These are phyloP conservation scores for Cordyceps farinosa DNA, from an alignment of 2,329 filamentous ascomycete species.

Conservation along the genomic window DNA sequence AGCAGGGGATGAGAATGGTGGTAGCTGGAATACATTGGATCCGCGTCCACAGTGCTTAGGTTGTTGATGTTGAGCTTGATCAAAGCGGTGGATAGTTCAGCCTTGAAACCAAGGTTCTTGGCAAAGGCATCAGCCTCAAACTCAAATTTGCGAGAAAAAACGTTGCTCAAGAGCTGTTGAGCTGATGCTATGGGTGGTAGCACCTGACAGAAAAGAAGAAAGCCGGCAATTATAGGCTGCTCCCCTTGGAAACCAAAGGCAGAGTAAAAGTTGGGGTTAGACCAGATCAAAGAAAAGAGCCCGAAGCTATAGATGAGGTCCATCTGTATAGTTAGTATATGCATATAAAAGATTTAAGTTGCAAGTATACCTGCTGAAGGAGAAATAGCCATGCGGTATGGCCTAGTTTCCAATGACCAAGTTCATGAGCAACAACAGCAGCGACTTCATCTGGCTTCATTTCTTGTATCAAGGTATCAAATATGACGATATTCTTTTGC, in stretches of 20 bases:
- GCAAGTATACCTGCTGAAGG: slow-evolving; percentile 59
- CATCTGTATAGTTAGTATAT: neutral
- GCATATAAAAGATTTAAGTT: too few relatives aligned
- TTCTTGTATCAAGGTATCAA: slow-evolving; percentile 96
- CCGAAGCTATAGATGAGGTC: slow-evolving; percentile 94
- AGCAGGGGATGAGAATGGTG: slow-evolving; percentile 98
- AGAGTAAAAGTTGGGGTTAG: slow-evolving; percentile 85
- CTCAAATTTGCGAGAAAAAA: slow-evolving; percentile 89
- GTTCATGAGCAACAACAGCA: slow-evolving; percentile 89
- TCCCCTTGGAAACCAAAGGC: slow-evolving; percentile 83
- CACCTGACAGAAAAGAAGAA: slow-evolving; percentile 94
- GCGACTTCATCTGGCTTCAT: slow-evolving; percentile 87
- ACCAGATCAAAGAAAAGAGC: slow-evolving; percentile 94
- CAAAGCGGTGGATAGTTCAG: slow-evolving; percentile 78
- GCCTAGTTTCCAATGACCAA: slow-evolving; percentile 94
- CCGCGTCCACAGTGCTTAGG: slow-evolving; percentile 95
- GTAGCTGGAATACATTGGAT: slow-evolving; percentile 97
- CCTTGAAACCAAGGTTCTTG: slow-evolving; percentile 73
- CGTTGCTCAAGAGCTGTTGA: slow-evolving; percentile 92
- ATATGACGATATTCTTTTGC: slow-evolving; percentile 99
- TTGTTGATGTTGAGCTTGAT: slow-evolving; percentile 99
- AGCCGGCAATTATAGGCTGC: slow-evolving; percentile 91
- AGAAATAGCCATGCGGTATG: slow-evolving; percentile 90
- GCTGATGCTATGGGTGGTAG: slow-evolving; percentile 87
- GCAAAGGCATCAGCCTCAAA: slow-evolving; percentile 95